Conservation (phyloP, 768 basidiomycete genomes). For the Boletus pseudo-olivaceus region DNA sequence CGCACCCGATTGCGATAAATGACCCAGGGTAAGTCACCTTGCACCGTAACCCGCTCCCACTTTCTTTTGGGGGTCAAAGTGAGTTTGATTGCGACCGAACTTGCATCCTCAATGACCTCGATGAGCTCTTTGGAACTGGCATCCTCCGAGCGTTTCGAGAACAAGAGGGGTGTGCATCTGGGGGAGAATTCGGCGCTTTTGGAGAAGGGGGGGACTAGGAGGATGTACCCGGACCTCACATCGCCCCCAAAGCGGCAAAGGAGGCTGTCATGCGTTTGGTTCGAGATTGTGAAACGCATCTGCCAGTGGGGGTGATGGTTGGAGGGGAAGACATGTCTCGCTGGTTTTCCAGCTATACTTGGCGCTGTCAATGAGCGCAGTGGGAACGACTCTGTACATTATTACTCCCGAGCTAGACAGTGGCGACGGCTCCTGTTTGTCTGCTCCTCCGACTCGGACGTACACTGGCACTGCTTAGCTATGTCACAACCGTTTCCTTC, state of each 20-base stretch:
- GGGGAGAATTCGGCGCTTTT: slow-evolving; percentile 20
- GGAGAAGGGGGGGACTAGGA: slow-evolving; percentile 25
- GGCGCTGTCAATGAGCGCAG: background rate
- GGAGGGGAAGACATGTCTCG: background rate
- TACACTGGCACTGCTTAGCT: background rate
- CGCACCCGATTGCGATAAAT: slow-evolving; percentile 55
- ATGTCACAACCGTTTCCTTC: slow-evolving; percentile 22
- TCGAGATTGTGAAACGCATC: slow-evolving; percentile 34
- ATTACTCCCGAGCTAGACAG: too few species aligned
- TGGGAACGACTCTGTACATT: too few species aligned
- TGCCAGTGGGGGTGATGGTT: background rate
- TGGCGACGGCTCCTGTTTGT: too few species aligned
- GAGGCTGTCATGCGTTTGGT: slow-evolving; percentile 34
- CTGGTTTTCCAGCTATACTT: background rate
- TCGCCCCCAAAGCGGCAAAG: slow-evolving; percentile 14
- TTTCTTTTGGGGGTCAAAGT: slow-evolving; percentile 29
- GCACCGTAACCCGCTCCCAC: slow-evolving; percentile 45
- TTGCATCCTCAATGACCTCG: slow-evolving; percentile 1
- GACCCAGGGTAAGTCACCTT: slow-evolving; percentile 51
- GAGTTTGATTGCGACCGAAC: slow-evolving; percentile 19
- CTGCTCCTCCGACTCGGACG: too few species aligned
- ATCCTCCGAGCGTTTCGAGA: slow-evolving; percentile 15
- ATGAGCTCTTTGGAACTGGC: slow-evolving; percentile 20
- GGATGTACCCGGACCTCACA: background rate
- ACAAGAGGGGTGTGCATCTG: slow-evolving; percentile 12